Percentiles rank a stretch among this genome's conserved stretches.
Conservation (phyloP, 225 moss, liverwort and hornwort genomes). For the Thuidium tamariscinum region DNA sequence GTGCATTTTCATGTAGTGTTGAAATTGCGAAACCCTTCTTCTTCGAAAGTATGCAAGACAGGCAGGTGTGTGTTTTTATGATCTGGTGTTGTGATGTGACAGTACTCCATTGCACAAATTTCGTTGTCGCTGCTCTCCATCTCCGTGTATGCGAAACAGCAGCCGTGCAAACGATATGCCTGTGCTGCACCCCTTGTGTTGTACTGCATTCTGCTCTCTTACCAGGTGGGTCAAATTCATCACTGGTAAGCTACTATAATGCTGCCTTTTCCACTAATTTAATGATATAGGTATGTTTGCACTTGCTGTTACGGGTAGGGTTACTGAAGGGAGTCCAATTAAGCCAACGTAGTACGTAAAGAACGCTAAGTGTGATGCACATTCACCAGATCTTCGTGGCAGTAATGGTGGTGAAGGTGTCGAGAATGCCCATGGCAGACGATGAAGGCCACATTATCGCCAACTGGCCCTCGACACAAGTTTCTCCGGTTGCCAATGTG, state of each 20-base stretch:
- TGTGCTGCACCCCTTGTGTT: constrained; percentile 52
- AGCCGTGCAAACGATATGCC: constrained; percentile 36
- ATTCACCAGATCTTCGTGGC: constrained; percentile 38
- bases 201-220: constrained; percentile 57
- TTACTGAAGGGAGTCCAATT: background rate
- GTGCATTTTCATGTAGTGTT: background rate
- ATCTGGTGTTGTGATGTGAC: background rate
- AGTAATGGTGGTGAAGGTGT: constrained; percentile 50
- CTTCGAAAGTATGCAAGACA: background rate
- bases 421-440: constrained; percentile 58
- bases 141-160: constrained; percentile 48
- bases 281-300: background rate
- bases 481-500: constrained; percentile 37
- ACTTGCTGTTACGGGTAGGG: background rate
- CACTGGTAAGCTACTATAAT: background rate
- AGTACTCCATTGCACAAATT: constrained; percentile 51
- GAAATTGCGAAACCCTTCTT: background rate
- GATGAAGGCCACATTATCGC: constrained; percentile 53
- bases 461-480: constrained; percentile 52
- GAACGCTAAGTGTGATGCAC: background rate
- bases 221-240: constrained; percentile 26
- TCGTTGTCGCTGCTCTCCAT: constrained; percentile 46
- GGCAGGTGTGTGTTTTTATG: background rate
- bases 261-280: background rate
- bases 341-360: background rate